phyloP scores from a whole-genome alignment of 768 basidiomycete genomes.

The Trametes elegans region DNA sequence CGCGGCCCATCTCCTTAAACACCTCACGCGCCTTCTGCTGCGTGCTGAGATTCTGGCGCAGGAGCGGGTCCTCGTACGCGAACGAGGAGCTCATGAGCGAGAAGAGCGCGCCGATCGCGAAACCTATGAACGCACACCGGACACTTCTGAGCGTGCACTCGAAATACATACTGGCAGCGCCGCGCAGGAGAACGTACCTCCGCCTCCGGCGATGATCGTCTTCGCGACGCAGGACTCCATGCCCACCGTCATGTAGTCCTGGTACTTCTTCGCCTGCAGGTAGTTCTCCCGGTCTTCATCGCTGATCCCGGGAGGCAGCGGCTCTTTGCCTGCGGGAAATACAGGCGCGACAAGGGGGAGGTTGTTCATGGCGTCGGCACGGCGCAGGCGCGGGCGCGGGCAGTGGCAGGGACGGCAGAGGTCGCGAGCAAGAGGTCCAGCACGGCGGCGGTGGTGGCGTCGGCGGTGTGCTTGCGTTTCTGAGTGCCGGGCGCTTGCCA shows the following conservation, averaged over 20 bases:
- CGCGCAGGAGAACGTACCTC: slow-evolving; percentile 54
- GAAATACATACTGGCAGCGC: neutral
- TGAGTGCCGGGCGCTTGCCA: neutral
- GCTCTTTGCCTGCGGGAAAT: slow-evolving; percentile 84
- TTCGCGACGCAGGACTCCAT: slow-evolving; percentile 90
- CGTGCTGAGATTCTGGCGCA: slow-evolving; percentile 60
- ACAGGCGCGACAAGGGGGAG: slow-evolving; percentile 59
- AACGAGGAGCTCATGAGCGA: slow-evolving; percentile 95
- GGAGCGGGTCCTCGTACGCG: slow-evolving; percentile 89
- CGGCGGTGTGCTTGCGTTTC: too few relatives aligned
- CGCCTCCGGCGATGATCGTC: slow-evolving; percentile 74
- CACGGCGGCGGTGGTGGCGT: too few relatives aligned
- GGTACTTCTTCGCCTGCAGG: slow-evolving; percentile 74
- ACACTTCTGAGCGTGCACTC: slow-evolving; percentile 21
- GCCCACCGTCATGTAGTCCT: slow-evolving; percentile 62
- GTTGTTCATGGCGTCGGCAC: slow-evolving; percentile 19
- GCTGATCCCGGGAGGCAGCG: slow-evolving; percentile 78
- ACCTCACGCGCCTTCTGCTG: slow-evolving; percentile 81
- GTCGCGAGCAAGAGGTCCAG: slow-evolving; percentile 3
- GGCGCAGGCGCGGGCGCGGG: neutral
- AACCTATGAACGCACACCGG: slow-evolving; percentile 53
- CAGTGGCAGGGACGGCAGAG: neutral
- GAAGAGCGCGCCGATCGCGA: slow-evolving; percentile 93
- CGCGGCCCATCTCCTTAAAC: slow-evolving; percentile 91
- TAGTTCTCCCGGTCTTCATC: slow-evolving; percentile 73